Conservation (phyloP, 2,329 filamentous ascomycete species). For the Cladosporium sphaerospermum region DNA sequence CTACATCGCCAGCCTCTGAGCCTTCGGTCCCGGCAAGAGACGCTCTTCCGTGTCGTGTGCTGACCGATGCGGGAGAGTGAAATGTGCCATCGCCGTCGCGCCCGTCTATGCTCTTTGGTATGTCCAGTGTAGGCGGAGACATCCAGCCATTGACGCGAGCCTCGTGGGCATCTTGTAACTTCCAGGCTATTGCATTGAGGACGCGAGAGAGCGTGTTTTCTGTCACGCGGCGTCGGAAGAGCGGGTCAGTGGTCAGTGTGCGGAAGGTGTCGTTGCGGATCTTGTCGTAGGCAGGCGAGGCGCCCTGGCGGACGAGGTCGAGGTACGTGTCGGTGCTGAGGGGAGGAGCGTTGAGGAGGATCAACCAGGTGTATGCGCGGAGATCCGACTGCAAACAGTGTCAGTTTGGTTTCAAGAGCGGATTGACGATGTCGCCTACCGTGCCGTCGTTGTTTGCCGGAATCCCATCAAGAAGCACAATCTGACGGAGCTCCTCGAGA, state of each 20-base stretch:
- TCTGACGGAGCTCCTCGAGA: constrained; percentile 64
- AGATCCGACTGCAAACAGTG: constrained; percentile 63
- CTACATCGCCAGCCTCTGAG: constrained; percentile 49
- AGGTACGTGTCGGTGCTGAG: constrained; percentile 85
- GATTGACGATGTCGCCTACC: constrained; percentile 43
- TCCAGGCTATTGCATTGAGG: constrained; percentile 93
- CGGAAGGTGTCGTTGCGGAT: constrained; percentile 98
- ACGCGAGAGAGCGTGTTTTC: constrained; percentile 92
- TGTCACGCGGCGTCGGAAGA: constrained; percentile 90
- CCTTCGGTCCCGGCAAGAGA: constrained; percentile 54
- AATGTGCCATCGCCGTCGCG: constrained; percentile 36
- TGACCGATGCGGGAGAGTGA: constrained; percentile 29
- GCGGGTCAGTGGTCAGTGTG: constrained; percentile 90
- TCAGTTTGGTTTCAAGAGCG: neutral
- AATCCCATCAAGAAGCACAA: constrained; percentile 69
- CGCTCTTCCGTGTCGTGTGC: constrained; percentile 28
- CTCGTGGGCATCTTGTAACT: constrained; percentile 70
- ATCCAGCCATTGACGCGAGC: constrained; percentile 49
- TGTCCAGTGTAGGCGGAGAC: constrained; percentile 43
- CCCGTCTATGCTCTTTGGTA: constrained; percentile 45
- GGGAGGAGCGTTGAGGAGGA: constrained; percentile 81
- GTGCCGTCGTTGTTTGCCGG: constrained; percentile 75
- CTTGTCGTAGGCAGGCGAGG: constrained; percentile 91
- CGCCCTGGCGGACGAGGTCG: constrained; percentile 80
- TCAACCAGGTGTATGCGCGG: constrained; percentile 93